Evolutionary conservation across 1,139 yeast genomes (phyloP).

Genomic region (Casaregolazyma suthepensis): DNA sequence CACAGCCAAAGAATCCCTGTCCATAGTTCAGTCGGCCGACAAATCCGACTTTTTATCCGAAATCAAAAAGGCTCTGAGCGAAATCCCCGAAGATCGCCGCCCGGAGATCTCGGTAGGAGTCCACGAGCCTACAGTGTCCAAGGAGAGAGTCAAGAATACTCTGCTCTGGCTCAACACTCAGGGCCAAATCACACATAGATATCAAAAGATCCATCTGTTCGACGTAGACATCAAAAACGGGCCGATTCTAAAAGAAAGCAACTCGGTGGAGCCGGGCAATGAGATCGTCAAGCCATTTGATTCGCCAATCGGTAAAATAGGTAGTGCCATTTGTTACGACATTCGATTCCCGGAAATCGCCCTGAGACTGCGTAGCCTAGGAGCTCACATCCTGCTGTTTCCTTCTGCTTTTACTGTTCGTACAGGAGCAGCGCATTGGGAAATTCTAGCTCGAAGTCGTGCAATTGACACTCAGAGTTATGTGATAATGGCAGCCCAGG

Average conservation of each 20-base stretch:
- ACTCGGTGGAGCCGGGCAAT: conserved; percentile 76
- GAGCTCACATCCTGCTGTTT: conserved; percentile 72
- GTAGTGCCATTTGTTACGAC: conserved; percentile 80
- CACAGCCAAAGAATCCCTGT: conserved; percentile 57
- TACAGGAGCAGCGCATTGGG: conserved; percentile 93
- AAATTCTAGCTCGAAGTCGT: conserved; percentile 65
- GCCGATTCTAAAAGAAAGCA: conserved; percentile 60
- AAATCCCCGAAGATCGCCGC: conserved; percentile 29
- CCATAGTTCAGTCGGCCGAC: conserved; percentile 48
- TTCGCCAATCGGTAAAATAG: conserved; percentile 55
- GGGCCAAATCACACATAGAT: conserved; percentile 61
- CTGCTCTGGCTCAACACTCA: conserved; percentile 60
- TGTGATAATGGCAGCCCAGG: conserved; percentile 89
- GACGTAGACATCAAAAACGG: conserved; percentile 67
- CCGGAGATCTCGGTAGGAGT: conserved; percentile 63
- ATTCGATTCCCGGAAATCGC: conserved; percentile 84
- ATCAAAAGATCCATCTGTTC: conserved; percentile 82
- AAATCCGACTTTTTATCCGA: conserved; percentile 44
- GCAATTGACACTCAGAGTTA: conserved; percentile 86
- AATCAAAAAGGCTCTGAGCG: conserved; percentile 44
- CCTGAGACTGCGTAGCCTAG: conserved; percentile 53
- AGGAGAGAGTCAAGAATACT: conserved; percentile 55
- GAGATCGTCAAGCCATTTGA: conserved; percentile 50
- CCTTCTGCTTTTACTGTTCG: conserved; percentile 92
- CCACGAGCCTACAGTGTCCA: conserved; percentile 59